Evolutionary conservation across 2,329 filamentous ascomycete genomes (phyloP), one percentile per base, ranked within the genome.

Genomic region (Ramularia endophylla): DNA sequence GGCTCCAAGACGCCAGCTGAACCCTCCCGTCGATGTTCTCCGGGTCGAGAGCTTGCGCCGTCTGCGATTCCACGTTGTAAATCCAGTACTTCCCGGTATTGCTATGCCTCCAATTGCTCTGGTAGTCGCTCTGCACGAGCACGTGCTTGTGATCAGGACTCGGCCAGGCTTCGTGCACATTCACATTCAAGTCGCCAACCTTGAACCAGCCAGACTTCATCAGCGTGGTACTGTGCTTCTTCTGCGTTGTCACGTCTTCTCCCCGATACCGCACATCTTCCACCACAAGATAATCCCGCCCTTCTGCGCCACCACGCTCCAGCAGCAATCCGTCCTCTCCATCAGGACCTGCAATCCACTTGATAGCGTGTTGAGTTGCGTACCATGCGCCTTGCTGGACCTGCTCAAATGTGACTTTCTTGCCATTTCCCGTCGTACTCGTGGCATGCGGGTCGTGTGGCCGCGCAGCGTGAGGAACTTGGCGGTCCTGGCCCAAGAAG

Each of bases 1-100:
- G 92, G 42, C 87, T 94, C 89, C 90, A 95, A 22, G 78, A 80
- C 6, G 90, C 92, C 40, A 95, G 73, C 65, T 97, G 89, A 17
- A 95, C 73, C 34, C 78, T 74, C 13, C 74, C 78, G 9, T 78
- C 65, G 2, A 77, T 72, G 35, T 85, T 72, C 2, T 69, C 70
- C 0, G 86, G 83, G 51, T 95, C 80, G 38, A 98, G 69, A 1
- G 92, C 80, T 63, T 94, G 75, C 1, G 76, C 85, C 1, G 68
- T 75, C 61, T 95, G 89, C 1, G 80, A 82, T 22, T 77, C 79
- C 18, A 98, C 92, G 59, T 98, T 85, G 51, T 95, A 85, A 45
- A 98, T 81, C 80, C 85, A 98, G 68, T 95, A 98, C 18, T 76
- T 72, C 0, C 83, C 90, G 8, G 81, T 88, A 57, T 78, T 89